Base-by-base conservation (phyloP, 1,139 yeast genomes). In the Taphrina pruni region DNA sequence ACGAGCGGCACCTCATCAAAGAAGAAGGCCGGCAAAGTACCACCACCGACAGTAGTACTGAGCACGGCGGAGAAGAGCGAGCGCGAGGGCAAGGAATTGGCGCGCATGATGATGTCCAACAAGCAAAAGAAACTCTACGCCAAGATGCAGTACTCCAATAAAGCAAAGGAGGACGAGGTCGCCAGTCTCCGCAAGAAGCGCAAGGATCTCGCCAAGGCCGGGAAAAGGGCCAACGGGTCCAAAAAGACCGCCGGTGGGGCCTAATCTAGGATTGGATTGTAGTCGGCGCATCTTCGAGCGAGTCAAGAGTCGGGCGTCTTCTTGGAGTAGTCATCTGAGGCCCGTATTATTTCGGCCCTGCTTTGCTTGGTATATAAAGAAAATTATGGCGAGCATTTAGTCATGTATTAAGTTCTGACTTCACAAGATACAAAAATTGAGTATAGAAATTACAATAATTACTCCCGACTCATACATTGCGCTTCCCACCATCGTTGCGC, bases 91-190 rank as follows among this genome's bases (percentile, higher is more conserved):
- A 89, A 89, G 81, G 96, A 90, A 74, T 84, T 91, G 80, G 89
- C 88, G 82, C 88, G 87, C 86, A 91, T 92, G 78, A 94, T 94
- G 99, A 93, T 94, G 98, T 86, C 95, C 75, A 93, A 92, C 82
- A 94, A 93, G 80, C 97, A 94, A 82, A 89, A 93, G 84, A 91
- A 90, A 81, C 84, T 93, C 75, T 94, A 94, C 84, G 89, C 89
- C 82, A 90, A 90, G 88, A 90, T 94, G 96, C 95, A 91, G 82
- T 88, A 91, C 78, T 95, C 97, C 71, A 87, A 89, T 76, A 88
- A 89, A 71, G 88, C 90, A 85, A 90, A 91, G 81, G 94, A 90
- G 77, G 85, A 85, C 71, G 87, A 95, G 80, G 86, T 87, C 75
- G 89, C 88, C 70, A 86, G 85, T 69, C 84, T 94, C 78, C 89